Evolutionary conservation across 306 rosid species (phyloP), one percentile per base, ranked within the genome.

Genomic region (Cicer yamashitae): DNA sequence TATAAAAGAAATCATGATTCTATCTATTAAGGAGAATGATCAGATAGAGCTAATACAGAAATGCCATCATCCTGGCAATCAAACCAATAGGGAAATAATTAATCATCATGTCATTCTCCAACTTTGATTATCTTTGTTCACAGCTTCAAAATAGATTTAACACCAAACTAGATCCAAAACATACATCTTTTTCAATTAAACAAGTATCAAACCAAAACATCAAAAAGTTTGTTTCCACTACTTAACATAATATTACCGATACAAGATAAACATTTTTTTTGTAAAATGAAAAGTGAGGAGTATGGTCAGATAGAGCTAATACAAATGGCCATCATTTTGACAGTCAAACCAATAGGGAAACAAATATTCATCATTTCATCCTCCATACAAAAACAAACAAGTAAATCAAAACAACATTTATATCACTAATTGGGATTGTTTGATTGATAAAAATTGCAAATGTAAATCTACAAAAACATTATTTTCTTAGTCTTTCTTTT

Each of bases 231-330:
- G 34, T 2, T 25, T 25, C 4, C 4, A 25, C 34, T 2, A 22
- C 30, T 0, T 0, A 25, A 25, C 34, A 25, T 25, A 2, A 3
- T 0, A 25, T 25, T 25, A 25, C 34, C 2, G 3, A 25, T 2
- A 25, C 30, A 25, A 25, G 1, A 20, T 2, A 25, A 25, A 3
- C 34, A 30, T 25, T 3, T 30, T 1, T 30, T 3, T 30, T 30
- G 34, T 3, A 30, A 30, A 30, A 30, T 3, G 5, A 30, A 30
- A 30, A 3, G 5, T 3, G 34, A 30, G 34, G 73, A 77, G 85
- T 81, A 81, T 63, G 71, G 63, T 84, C 83, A 77, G 85, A 69
- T 81, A 77, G 85, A 84, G 88, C 88, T 84, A 84, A 84, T 73
- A 79, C 79, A 81, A 63, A 11, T 3, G 17, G 83, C 83, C 88